A percentile compares a stretch with the other conserved stretches of the same genome.
phyloP scores from a whole-genome alignment of 148 eudicot species.

The Diospyros kaki region DNA sequence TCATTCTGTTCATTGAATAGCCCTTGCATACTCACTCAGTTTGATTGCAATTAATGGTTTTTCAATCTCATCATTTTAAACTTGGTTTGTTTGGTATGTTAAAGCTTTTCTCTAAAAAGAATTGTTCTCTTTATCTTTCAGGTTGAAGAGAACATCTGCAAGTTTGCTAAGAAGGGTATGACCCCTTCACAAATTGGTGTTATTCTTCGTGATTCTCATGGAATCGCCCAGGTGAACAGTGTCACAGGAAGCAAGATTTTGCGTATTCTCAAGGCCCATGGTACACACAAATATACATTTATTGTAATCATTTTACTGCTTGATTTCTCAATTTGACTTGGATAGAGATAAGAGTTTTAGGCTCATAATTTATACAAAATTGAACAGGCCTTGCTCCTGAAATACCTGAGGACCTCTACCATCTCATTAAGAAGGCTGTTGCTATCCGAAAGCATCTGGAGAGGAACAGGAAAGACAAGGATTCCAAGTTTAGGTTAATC shows the following conservation, averaged over 20 bases:
- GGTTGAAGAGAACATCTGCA: conserved; percentile 42
- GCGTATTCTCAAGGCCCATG: conserved; percentile 43
- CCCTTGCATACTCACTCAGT: not conserved
- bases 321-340: not conserved
- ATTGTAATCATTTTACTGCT: not conserved
- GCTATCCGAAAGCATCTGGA: conserved; percentile 31
- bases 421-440: conserved; percentile 34
- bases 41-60: not conserved
- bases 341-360: not conserved
- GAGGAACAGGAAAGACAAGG: conserved; percentile 39
- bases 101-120: not conserved
- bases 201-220: conserved; percentile 33
- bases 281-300: not conserved
- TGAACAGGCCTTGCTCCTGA: conserved; percentile 30
- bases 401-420: conserved; percentile 32
- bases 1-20: not conserved
- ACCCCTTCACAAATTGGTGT: conserved; percentile 34
- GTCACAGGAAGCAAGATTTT: conserved; percentile 28
- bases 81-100: not conserved
- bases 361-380: not conserved
- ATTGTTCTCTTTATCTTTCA: conserved; percentile 2
- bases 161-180: conserved; percentile 33
- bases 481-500: conserved; percentile 35
- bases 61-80: not conserved
- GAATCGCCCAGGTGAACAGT: conserved; percentile 30